These are phyloP conservation scores for Calonectria leucothoes DNA, from an alignment of 2,329 filamentous ascomycete genomes.

Conservation along the genomic window DNA sequence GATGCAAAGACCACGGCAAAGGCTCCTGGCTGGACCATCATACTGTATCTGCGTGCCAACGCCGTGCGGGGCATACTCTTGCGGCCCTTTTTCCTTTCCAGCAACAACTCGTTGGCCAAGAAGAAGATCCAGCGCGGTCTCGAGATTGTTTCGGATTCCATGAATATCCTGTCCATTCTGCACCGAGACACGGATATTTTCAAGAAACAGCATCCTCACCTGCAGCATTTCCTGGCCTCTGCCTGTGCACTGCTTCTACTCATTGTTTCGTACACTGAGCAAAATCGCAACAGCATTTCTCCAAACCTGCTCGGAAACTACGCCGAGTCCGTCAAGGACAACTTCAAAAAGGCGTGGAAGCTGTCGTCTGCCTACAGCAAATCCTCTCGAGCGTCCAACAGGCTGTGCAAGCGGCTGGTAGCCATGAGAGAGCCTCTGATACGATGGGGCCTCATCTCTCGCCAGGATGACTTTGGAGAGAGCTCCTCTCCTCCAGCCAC, in stretches of 20 bases:
- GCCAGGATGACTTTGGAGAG: neutral
- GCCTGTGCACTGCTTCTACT: neutral
- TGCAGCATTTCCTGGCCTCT: neutral
- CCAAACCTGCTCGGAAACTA: neutral
- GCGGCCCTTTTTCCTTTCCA: neutral
- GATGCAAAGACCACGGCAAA: neutral
- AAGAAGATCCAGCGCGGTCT: neutral
- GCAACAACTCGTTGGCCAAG: neutral
- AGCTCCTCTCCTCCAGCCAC: neutral
- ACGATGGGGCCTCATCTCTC: neutral
- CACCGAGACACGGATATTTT: neutral
- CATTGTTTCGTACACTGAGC: neutral
- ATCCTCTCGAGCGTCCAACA: neutral
- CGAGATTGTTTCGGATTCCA: neutral
- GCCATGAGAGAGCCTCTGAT: neutral
- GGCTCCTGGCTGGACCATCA: neutral
- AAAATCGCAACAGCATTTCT: neutral
- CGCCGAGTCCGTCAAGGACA: neutral
- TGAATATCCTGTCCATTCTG: neutral
- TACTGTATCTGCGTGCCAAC: conserved; percentile 1
- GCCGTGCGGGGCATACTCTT: neutral
- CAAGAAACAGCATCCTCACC: neutral
- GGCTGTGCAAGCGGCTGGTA: neutral
- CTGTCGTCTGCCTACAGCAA: neutral
- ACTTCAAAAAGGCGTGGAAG: neutral